These are phyloP conservation scores for Penicillium psychrofluorescens DNA, from an alignment of 495 filamentous ascomycete species.

Conservation along the genomic window DNA sequence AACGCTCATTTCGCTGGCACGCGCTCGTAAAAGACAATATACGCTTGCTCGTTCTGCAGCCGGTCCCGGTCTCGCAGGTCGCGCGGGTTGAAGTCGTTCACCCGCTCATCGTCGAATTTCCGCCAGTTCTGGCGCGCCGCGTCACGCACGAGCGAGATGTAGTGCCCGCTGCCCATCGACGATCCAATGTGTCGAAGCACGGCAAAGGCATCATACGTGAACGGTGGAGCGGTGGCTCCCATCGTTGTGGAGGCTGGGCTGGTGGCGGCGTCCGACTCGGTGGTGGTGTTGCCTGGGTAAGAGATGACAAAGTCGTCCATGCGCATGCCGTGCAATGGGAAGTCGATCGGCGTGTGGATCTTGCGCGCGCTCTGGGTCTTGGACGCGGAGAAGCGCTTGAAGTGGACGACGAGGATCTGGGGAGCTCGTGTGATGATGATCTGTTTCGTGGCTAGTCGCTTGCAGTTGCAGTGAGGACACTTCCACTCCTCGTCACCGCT, in stretches of 20 bases:
- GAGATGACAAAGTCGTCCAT: constrained; percentile 52
- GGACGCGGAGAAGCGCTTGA: constrained; percentile 63
- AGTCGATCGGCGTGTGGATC: constrained; percentile 60
- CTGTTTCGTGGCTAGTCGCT: constrained; percentile 62
- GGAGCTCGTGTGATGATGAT: constrained; percentile 69
- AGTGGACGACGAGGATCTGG: constrained; percentile 64
- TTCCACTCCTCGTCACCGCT: constrained; percentile 64
- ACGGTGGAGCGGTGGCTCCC: constrained; percentile 52
- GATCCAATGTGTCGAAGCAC: constrained; percentile 62
- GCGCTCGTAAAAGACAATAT: constrained; percentile 61
- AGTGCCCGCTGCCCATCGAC: constrained; percentile 60
- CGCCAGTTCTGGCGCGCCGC: constrained; percentile 55
- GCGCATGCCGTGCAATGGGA: constrained; percentile 57
- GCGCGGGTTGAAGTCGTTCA: constrained; percentile 50
- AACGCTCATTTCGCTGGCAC: constrained; percentile 42
- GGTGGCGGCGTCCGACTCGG: constrained; percentile 13
- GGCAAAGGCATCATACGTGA: constrained; percentile 64
- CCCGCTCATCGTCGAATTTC: constrained; percentile 56
- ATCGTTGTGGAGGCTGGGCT: constrained; percentile 1
- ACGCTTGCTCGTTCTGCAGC: constrained; percentile 57
- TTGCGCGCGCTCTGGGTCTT: constrained; percentile 53
- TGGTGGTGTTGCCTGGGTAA: constrained; percentile 20
- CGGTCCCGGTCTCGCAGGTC: constrained; percentile 38
- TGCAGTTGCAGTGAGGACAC: constrained; percentile 61
- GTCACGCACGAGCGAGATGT: constrained; percentile 59